Base-by-base conservation (phyloP, 78 protist genomes). In the Isochrysis galbana region DNA sequence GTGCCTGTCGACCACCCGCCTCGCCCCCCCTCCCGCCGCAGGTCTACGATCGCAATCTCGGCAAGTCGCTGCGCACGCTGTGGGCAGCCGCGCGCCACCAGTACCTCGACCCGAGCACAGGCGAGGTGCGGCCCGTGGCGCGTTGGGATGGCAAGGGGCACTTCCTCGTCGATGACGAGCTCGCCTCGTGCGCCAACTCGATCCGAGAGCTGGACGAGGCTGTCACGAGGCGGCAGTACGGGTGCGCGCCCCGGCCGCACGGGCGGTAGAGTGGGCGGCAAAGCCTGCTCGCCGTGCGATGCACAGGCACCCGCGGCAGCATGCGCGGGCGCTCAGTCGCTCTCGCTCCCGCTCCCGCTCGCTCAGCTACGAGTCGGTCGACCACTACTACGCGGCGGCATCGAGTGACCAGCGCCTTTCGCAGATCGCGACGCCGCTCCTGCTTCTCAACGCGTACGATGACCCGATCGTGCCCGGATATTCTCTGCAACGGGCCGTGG, bases 391-490 rank as follows among this genome's bases (percentile, higher is more conserved):
- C 41, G 88, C 88, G 22, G 36, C 11, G 36, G 88, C 88, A 17
- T 44, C 55, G 39, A 44, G 55, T 54, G 88, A 42, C 38, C 88
- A 80, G 54, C n/a, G 88, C 25, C 86, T 77, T 2, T 19, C 80
- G 41, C 41, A 36, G 39, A 77, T 77, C 84, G 47, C 34, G 32
- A 41, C 82, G 36, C 88, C 88, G 42, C 54, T 80, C 29, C 38
- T 80, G 22, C 55, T 80, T 36, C 54, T 80, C 55, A 44, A 41
- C 55, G 88, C 88, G 26, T 23, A 26, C 23, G 88, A 80, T 38
- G 88, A 80, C 88, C 88, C 88, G 55, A 44, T 80, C 55, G 88
- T 23, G 47, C 88, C 88, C n/a, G 88, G 88, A 7, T 1, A 5
- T 38, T 5, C 39, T 0, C 38, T 80, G 55, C 88, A 0, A 17